phyloP scores from a whole-genome alignment of 768 basidiomycete species.

The Lactarius deliciosus region DNA sequence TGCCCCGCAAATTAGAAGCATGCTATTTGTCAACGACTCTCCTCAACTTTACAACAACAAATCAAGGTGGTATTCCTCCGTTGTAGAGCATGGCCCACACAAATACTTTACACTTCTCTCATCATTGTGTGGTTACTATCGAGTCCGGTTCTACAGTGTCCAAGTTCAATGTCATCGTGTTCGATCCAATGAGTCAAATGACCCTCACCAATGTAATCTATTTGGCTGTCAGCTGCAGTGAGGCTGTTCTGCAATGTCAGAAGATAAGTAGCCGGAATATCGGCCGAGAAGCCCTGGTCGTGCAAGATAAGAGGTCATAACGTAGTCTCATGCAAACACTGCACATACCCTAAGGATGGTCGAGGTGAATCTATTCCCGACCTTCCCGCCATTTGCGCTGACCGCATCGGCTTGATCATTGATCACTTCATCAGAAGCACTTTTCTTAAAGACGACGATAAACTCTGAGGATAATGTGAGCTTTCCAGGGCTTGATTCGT shows the following conservation, averaged over 20 bases:
- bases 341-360: constrained; percentile 31
- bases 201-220: constrained; percentile 49
- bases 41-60: not conserved
- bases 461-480: constrained; percentile 40
- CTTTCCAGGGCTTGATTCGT: constrained; percentile 15
- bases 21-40: not conserved
- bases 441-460: constrained; percentile 56
- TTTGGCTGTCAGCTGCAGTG: constrained; percentile 32
- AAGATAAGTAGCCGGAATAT: constrained; percentile 38
- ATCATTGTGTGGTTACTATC: constrained; percentile 42
- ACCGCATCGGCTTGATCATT: constrained; percentile 44
- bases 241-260: constrained; percentile 37
- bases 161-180: constrained; percentile 2
- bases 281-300: constrained; percentile 46
- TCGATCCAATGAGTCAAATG: not conserved
- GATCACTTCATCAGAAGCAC: constrained; percentile 43
- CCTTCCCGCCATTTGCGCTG: constrained; percentile 44
- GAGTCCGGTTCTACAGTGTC: constrained; percentile 43
- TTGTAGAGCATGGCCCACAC: not conserved
- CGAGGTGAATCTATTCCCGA: constrained; percentile 41
- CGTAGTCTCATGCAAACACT: not conserved
- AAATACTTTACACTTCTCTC: not conserved
- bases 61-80: not conserved
- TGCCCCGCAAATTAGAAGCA: not conserved
- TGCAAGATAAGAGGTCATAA: not conserved